Conservation (phyloP, 805 yeast species). For the Ogataea ramenticola region DNA sequence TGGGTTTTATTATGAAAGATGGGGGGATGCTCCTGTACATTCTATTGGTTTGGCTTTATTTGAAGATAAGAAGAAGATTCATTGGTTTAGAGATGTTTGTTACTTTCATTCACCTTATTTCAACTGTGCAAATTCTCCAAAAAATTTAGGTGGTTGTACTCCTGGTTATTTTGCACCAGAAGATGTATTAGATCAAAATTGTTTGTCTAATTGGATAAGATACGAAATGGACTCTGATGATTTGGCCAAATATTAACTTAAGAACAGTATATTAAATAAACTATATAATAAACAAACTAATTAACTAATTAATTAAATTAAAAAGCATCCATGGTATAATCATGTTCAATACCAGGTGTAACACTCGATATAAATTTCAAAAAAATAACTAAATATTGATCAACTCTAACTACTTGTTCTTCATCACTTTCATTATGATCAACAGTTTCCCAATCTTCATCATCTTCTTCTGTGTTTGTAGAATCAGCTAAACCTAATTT, state of each 20-base stretch:
- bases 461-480: no score
- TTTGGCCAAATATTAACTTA: constrained; percentile 9
- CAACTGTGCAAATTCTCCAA: constrained; percentile 35
- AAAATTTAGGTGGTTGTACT: constrained; percentile 8
- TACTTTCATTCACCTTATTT: constrained; percentile 42
- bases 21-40: constrained; percentile 55
- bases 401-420: constrained; percentile 57
- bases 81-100: constrained; percentile 50
- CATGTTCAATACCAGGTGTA: constrained; percentile 96
- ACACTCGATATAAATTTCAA: constrained; percentile 94
- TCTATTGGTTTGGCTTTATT: constrained; percentile 41
- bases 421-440: constrained; percentile 12
- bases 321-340: constrained; percentile 95
- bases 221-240: constrained; percentile 24
- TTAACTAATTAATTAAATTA: neutral
- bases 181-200: constrained; percentile 52
- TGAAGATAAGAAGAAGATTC: constrained; percentile 37
- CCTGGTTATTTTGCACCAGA: constrained; percentile 19
- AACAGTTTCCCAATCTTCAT: constrained; percentile 19
- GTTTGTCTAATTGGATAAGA: constrained; percentile 61
- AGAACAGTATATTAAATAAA: neutral
- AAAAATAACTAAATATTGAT: constrained; percentile 84
- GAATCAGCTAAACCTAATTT: constrained; percentile 41
- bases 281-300: neutral
- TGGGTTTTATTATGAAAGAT: constrained; percentile 74